These are phyloP conservation scores for Tephrocybe sp. DNA, from an alignment of 768 basidiomycete species.

Conservation along the genomic window DNA sequence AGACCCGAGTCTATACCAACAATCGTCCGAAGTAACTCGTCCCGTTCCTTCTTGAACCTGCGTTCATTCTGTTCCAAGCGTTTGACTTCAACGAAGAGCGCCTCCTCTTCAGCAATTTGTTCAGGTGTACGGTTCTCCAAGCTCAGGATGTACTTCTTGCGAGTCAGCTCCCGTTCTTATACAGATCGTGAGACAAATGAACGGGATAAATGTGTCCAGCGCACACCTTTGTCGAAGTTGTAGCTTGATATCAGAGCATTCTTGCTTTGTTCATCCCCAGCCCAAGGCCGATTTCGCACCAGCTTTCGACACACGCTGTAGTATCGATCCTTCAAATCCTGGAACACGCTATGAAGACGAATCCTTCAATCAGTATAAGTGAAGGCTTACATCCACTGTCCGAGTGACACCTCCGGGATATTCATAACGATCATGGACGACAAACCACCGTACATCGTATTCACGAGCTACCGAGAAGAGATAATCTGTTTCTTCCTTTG, in stretches of 20 bases:
- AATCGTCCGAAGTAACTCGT: conserved; percentile 81
- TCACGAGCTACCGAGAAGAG: conserved; percentile 78
- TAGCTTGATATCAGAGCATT: conserved; percentile 67
- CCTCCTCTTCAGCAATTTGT: conserved; percentile 94
- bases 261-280: conserved; percentile 77
- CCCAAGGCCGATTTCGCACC: conserved; percentile 80
- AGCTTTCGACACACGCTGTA: conserved; percentile 89
- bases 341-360: conserved; percentile 8
- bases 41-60: conserved; percentile 83
- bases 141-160: conserved; percentile 84
- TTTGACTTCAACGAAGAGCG: conserved; percentile 89
- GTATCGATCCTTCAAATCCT: conserved; percentile 96
- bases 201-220: background rate
- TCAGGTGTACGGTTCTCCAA: conserved; percentile 88
- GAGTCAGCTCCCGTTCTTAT: conserved; percentile 80
- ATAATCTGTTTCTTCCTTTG: conserved; percentile 92
- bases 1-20: conserved; percentile 88
- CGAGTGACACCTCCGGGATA: conserved; percentile 54
- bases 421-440: conserved; percentile 89
- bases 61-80: conserved; percentile 93
- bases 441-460: conserved; percentile 87
- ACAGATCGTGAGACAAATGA: background rate
- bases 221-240: conserved; percentile 84
- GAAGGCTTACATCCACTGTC: conserved; percentile 64
- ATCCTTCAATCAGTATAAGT: background rate